A percentile compares a stretch with the other conserved stretches of the same genome.
These are phyloP conservation scores for Delonix regia DNA, from an alignment of 306 rosid genomes.

Conservation along the genomic window DNA sequence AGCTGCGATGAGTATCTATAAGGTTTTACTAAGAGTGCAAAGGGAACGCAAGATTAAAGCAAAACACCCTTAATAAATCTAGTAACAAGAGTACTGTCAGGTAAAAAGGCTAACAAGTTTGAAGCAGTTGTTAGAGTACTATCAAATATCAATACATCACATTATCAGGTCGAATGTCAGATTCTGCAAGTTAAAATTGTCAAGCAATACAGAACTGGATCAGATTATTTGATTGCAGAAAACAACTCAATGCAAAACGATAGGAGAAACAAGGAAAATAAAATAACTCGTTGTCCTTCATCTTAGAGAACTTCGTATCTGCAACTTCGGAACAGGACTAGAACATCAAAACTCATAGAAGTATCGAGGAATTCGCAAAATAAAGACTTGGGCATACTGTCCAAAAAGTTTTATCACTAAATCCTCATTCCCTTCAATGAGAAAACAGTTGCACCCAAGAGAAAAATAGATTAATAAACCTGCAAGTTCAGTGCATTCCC, in stretches of 20 bases:
- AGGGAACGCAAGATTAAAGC: conserved; percentile 1
- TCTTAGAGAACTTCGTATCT: neutral
- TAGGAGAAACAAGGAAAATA: neutral
- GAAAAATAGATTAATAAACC: neutral
- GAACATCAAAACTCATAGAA: neutral
- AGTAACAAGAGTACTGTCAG: neutral
- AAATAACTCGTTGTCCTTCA: conserved; percentile 9
- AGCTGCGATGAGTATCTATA: neutral
- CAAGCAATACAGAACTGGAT: neutral
- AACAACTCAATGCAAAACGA: conserved; percentile 8
- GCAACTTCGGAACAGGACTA: neutral
- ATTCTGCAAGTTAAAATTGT: neutral
- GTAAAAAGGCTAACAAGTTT: neutral
- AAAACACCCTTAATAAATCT: neutral
- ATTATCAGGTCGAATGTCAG: neutral
- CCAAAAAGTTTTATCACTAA: conserved; percentile 2
- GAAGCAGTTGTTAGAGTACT: neutral
- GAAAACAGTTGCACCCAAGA: conserved; percentile 19
- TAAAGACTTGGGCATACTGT: neutral
- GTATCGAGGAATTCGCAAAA: neutral
- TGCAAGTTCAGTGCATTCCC: conserved; percentile 20
- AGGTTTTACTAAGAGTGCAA: conserved; percentile 2
- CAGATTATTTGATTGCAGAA: neutral
- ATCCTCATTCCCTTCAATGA: neutral
- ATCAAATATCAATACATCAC: neutral